phyloP scores from a whole-genome alignment of 1,284 basidiomycete species.

The Sporisorium scitamineum region DNA sequence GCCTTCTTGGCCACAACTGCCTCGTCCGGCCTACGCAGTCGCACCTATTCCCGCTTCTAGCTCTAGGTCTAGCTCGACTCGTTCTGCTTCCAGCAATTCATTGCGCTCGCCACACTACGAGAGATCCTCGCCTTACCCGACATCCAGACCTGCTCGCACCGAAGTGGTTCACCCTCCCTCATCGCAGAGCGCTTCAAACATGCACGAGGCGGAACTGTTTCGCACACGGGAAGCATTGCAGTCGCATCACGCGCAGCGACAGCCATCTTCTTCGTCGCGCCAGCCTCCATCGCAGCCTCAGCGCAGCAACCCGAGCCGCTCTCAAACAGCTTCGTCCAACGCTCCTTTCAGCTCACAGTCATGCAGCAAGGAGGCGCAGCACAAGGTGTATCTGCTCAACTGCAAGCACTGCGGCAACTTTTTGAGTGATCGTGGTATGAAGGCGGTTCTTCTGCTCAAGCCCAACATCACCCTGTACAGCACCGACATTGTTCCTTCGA shows the following conservation, averaged over 20 bases:
- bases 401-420: conserved; percentile 81
- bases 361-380: conserved; percentile 48
- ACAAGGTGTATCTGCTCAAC: conserved; percentile 82
- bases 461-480: conserved; percentile 85
- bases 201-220: conserved; percentile 32
- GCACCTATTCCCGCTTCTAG: conserved; percentile 22
- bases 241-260: conserved; percentile 20
- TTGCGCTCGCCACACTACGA: conserved; percentile 17
- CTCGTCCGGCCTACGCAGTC: conserved; percentile 29
- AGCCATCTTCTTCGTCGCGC: conserved; percentile 16
- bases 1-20: conserved; percentile 35
- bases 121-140: conserved; percentile 28
- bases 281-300: conserved; percentile 8
- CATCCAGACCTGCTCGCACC: conserved; percentile 16
- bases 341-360: conserved; percentile 16
- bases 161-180: conserved; percentile 22
- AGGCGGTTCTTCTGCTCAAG: conserved; percentile 83
- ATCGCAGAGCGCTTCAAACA: conserved; percentile 11
- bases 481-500: conserved; percentile 82
- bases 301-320: conserved; percentile 12
- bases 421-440: conserved; percentile 85
- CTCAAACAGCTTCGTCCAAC: conserved; percentile 10
- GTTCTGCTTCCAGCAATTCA: conserved; percentile 14
- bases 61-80: conserved; percentile 14
- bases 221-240: conserved; percentile 37